phyloP scores from a whole-genome alignment of 2,329 filamentous ascomycete genomes.

The Fusarium sulawesiense region DNA sequence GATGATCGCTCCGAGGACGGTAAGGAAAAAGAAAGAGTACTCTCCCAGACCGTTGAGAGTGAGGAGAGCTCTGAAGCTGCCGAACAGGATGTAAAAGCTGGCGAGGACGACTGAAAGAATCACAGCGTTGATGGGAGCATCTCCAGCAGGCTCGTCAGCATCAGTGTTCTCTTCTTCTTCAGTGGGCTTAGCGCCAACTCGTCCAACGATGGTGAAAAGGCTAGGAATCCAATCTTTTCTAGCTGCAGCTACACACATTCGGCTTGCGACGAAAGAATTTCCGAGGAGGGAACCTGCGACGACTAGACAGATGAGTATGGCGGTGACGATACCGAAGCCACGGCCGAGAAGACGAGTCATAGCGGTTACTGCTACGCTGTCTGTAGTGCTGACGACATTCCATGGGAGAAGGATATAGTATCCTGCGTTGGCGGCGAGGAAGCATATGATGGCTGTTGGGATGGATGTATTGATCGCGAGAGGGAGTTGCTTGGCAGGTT shows the following conservation, averaged over 20 bases:
- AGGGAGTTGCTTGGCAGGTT: constrained; percentile 65
- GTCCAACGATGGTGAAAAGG: constrained; percentile 58
- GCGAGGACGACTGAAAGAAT: constrained; percentile 62
- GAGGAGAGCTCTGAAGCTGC: constrained; percentile 69
- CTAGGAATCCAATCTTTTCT: constrained; percentile 63
- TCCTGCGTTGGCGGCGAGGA: constrained; percentile 68
- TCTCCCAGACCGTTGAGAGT: constrained; percentile 70
- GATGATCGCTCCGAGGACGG: constrained; percentile 68
- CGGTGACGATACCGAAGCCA: constrained; percentile 64
- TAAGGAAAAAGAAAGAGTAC: constrained; percentile 73
- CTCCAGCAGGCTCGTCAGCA: constrained; percentile 48
- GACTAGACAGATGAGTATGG: constrained; percentile 68
- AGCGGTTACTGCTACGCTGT: constrained; percentile 72
- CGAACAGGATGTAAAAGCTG: constrained; percentile 68
- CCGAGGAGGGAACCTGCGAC: constrained; percentile 71
- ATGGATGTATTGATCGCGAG: constrained; percentile 71
- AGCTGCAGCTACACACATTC: constrained; percentile 70
- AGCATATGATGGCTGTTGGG: constrained; percentile 68
- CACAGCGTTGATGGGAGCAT: constrained; percentile 67
- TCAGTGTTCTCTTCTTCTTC: background rate
- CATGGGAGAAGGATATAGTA: constrained; percentile 73
- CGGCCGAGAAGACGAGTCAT: constrained; percentile 66
- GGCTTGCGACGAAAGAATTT: constrained; percentile 71
- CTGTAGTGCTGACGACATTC: constrained; percentile 66
- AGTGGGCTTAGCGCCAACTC: constrained; percentile 50